A percentile compares a stretch with the other conserved stretches of the same genome.
These are phyloP conservation scores for Xylaria sp. DNA, from an alignment of 2,329 filamentous ascomycete genomes.

Conservation along the genomic window DNA sequence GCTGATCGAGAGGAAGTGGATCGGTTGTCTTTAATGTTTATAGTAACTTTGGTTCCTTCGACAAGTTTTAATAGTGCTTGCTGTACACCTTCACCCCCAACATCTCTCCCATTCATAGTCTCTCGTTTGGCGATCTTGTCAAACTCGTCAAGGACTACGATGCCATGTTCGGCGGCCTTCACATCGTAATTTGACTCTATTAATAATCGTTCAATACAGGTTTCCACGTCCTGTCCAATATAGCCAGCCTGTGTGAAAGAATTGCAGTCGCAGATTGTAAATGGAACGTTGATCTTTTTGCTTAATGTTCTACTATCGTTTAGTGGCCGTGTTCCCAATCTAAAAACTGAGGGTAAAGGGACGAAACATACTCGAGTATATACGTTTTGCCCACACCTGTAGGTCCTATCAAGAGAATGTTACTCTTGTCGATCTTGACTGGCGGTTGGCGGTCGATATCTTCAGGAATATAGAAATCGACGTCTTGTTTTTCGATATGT, in stretches of 20 bases:
- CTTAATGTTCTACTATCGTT: constrained; percentile 78
- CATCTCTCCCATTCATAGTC: constrained; percentile 89
- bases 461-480: constrained; percentile 62
- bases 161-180: constrained; percentile 85
- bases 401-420: constrained; percentile 88
- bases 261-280: constrained; percentile 95
- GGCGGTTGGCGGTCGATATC: constrained; percentile 57
- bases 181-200: constrained; percentile 92
- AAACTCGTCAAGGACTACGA: constrained; percentile 95
- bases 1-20: constrained; percentile 60
- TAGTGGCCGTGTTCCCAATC: constrained; percentile 15
- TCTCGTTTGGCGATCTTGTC: constrained; percentile 96
- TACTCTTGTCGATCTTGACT: constrained; percentile 93
- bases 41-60: constrained; percentile 91
- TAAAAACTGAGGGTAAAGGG: constrained; percentile 9
- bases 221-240: constrained; percentile 97
- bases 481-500: constrained; percentile 51
- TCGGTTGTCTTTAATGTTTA: constrained; percentile 85
- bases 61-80: constrained; percentile 96
- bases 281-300: constrained; percentile 92
- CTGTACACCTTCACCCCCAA: constrained; percentile 95
- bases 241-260: constrained; percentile 97
- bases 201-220: constrained; percentile 89
- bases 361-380: constrained; percentile 73
- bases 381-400: constrained; percentile 97